Conservation (phyloP, 2,329 filamentous ascomycete species). For the Verticillium tricorpus region DNA sequence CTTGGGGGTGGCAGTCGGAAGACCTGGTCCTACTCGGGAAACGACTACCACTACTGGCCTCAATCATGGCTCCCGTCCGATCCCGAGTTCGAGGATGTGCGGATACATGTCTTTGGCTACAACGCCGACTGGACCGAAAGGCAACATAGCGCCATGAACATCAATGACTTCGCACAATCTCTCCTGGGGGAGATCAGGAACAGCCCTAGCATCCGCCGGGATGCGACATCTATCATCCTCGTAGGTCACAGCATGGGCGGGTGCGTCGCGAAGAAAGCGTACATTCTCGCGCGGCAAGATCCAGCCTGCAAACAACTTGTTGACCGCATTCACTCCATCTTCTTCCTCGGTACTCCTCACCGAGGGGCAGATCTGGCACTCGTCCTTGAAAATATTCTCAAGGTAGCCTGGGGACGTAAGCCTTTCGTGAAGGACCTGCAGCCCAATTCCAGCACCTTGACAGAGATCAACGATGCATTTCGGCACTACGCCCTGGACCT, state of each 20-base stretch:
- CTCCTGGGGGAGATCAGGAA: constrained; percentile 19
- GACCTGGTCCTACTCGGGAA: constrained; percentile 26
- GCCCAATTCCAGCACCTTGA: constrained; percentile 26
- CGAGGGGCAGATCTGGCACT: constrained; percentile 31
- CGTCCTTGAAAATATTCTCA: constrained; percentile 27
- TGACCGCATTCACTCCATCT: constrained; percentile 24
- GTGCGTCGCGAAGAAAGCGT: constrained; percentile 28
- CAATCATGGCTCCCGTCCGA: constrained; percentile 27
- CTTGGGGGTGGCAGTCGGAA: constrained; percentile 29
- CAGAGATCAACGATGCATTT: constrained; percentile 40
- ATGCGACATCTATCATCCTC: constrained; percentile 30
- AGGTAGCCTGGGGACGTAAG: constrained; percentile 23
- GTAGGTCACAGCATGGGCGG: constrained; percentile 44
- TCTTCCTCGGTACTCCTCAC: constrained; percentile 37
- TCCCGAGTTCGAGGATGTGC: constrained; percentile 21
- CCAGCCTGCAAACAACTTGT: not conserved
- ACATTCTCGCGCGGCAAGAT: not conserved
- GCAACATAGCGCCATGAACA: constrained; percentile 17
- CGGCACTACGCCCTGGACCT: constrained; percentile 27
- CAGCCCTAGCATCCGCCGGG: constrained; percentile 20
- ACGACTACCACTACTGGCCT: constrained; percentile 29
- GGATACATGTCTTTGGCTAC: constrained; percentile 32
- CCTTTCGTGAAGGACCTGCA: constrained; percentile 33
- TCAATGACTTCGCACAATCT: constrained; percentile 27
- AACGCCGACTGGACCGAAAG: constrained; percentile 22